Base-by-base conservation (phyloP, 805 yeast genomes). In the Pichia deserticola region DNA sequence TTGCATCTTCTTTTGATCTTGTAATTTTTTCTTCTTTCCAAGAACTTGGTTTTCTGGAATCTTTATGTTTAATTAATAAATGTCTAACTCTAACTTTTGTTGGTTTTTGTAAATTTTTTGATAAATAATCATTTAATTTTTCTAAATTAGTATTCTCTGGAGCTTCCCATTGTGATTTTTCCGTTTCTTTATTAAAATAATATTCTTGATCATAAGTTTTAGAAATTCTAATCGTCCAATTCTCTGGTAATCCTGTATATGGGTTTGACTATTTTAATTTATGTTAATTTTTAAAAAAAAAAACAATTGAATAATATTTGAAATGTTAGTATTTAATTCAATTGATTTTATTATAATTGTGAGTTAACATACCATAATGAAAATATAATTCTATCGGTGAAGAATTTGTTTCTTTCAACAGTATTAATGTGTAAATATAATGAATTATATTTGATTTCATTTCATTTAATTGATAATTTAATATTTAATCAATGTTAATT, bases 141-240 rank as follows among this genome's bases (percentile, higher is more conserved):
- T 67, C 79, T 13, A 74, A 62, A 57, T 93, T 86, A 2, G 95
- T 81, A 4, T 92, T 96, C 45, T 72, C 78, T 3, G 99, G 99
- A 10, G 95, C 86, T 49, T 84, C 90, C 99, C 99, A 93, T 37
- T 81, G 74, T 0, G 96, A 86, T 62, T 82, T 82, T 42, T 79
- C 76, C 2, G 89, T 81, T 40, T 74, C 73, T 32, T 81, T 78
- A 62, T 90, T 81, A 68, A 77, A 82, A 67, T 73, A 93, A 69
- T 93, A 93, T 52, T 92, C 96, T 58, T 88, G 78, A 60, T 86
- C 79, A 62, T 87, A 89, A 13, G 93, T 83, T 53, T 81, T 79
- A 40, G 96, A 88, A 48, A 80, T 76, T 52, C 81, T 77, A 42
- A 93, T 78, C 38, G 84, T 79, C 98, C 99, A 93, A 43, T 85